Evolutionary conservation across 306 rosid genomes (phyloP), one percentile per base, ranked within the genome.

Genomic region (Morella rubra): DNA sequence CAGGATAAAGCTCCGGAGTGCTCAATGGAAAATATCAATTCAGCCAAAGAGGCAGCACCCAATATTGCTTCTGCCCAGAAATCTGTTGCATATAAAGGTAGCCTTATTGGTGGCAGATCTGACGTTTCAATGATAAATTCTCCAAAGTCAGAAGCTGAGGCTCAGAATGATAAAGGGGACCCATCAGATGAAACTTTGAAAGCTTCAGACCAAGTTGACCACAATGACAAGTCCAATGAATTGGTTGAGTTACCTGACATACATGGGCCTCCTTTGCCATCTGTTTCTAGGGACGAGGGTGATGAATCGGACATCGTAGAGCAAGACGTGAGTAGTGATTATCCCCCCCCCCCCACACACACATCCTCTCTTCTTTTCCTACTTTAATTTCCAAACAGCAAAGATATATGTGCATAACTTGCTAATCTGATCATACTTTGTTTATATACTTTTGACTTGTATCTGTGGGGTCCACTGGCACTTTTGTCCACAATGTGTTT

Each of bases 291-390:
- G 62, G 80, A 89, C 79, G 92, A 84, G 81, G 89, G 93, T 83
- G 97, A 88, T 72, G 97, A 90, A 73, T 95, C 97, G 1, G 98
- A 95, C 84, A 84, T 82, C 58, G 84, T 92, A 52, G 98, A 92
- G 81, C 96, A 92, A 45, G 98, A 92, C 83, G 98, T 95, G 84
- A 92, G 97, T 88, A 72, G 42, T 44, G 49, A 66, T 65, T 45
- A 16, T 22, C 40, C 19, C 46, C 8, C 2, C 12, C 20, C 45
- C 19, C 64, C 5, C n/a, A n/a, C n/a, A n/a, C n/a, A n/a, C n/a
- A n/a, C n/a, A 6, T 6, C 14, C 20, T 7, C 24, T 1, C 27
- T 44, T 67, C 8, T 52, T 76, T 51, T 60, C 22, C 4, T 74
- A 14, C 18, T 69, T 76, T 47, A 16, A 59, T 19, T 56, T 37